Evolutionary conservation across 805 yeast genomes (phyloP).

Genomic region (Pachysolen tannophilus): DNA sequence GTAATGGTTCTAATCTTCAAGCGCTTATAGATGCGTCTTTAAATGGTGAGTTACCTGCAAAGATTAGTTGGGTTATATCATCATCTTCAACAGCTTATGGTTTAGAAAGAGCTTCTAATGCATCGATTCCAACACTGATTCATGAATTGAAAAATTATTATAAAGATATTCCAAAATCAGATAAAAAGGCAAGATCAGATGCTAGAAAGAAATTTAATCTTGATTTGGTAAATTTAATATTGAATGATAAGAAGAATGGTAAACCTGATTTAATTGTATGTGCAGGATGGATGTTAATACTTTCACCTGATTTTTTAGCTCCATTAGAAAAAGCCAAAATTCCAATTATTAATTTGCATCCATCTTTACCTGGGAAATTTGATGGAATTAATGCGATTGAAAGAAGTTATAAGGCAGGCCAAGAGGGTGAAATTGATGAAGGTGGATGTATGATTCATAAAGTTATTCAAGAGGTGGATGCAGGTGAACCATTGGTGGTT

Average conservation of each 20-base stretch:
- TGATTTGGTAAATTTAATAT: slow-evolving; percentile 66
- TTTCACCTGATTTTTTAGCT: slow-evolving; percentile 66
- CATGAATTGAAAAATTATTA: slow-evolving; percentile 73
- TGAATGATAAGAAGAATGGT: slow-evolving; percentile 37
- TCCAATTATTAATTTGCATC: slow-evolving; percentile 89
- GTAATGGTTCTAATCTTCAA: slow-evolving; percentile 92
- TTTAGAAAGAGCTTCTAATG: slow-evolving; percentile 64
- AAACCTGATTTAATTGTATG: slow-evolving; percentile 84
- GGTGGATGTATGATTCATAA: slow-evolving; percentile 97
- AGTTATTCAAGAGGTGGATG: slow-evolving; percentile 94
- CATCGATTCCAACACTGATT: slow-evolving; percentile 59
- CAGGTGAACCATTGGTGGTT: slow-evolving; percentile 83
- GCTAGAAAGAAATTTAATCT: slow-evolving; percentile 69
- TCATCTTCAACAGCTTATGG: slow-evolving; percentile 87
- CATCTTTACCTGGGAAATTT: slow-evolving; percentile 95
- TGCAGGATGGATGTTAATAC: slow-evolving; percentile 97
- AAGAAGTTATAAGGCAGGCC: slow-evolving; percentile 93
- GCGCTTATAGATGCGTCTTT: slow-evolving; percentile 76
- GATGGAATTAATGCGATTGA: slow-evolving; percentile 98
- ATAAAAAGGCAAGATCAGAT: slow-evolving; percentile 43
- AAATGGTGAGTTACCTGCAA: slow-evolving; percentile 29
- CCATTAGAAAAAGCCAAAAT: slow-evolving; percentile 54
- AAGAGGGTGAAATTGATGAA: slow-evolving; percentile 60
- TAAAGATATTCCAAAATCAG: slow-evolving; percentile 64
- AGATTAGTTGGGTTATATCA: slow-evolving; percentile 73